Evolutionary conservation across 2,329 filamentous ascomycete genomes (phyloP), one percentile per base, ranked within the genome.

Genomic region (Sarocladium oryzae): DNA sequence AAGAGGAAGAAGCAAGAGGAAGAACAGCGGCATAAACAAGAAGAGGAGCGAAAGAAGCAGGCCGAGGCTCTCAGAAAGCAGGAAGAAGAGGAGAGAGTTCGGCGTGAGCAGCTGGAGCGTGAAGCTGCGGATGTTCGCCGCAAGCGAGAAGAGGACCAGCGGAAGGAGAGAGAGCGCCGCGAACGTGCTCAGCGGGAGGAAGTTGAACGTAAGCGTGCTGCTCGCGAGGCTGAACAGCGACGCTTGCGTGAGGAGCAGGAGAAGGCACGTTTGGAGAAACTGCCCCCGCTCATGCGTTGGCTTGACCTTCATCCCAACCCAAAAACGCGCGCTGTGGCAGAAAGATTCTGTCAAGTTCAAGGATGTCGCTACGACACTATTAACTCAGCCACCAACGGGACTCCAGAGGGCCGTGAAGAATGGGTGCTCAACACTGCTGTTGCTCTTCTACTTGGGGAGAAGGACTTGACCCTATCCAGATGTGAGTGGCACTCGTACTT

Each of bases 391-490:
- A 68, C 74, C 13, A 78, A 75, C 5, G 30, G 46, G 3, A 77
- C 75, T 10, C 57, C 73, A 2, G 75, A 75, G 43, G 81, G 80
- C n/a, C 74, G 81, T 48, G 82, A 85, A 57, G 80, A 82, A 57
- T 86, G 82, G 82, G 65, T 85, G 51, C 72, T 85, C 48, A 86
- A 85, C 58, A 80, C 77, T 2, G 78, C 85, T 52, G 81, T 78
- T 48, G 82, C 82, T 8, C 66, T 85, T 13, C 72, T 86, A 8
- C 68, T 86, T 2, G 82, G 82, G 13, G 81, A 85, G 59, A 84
- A 83, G 59, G 82, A 86, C 57, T 66, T 84, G 18, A 68, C 71
- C 13, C 70, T 86, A 2, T 77, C 79, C 13, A 71, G 74, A 69
- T 85, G 79, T 83, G 68, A 68, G 78, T 69, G 45, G 5, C 23